Percentiles rank a stretch among this genome's conserved stretches.
These are phyloP conservation scores for Austroboletus rostrupii DNA, from an alignment of 1,284 basidiomycete species.

Conservation along the genomic window DNA sequence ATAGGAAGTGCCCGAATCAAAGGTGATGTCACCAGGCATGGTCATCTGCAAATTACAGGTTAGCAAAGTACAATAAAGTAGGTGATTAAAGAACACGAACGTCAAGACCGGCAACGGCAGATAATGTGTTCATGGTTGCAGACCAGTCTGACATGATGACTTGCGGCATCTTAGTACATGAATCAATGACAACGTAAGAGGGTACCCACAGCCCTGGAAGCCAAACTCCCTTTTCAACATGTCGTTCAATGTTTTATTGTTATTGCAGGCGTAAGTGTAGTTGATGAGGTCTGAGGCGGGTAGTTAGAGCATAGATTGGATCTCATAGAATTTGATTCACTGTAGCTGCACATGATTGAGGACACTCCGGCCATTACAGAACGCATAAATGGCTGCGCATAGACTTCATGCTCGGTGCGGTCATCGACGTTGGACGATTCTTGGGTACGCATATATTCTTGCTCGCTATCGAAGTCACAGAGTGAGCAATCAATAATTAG, in stretches of 20 bases:
- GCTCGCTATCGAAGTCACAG: conserved; percentile 37
- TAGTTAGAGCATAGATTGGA: conserved; percentile 5
- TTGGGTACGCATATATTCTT: conserved; percentile 36
- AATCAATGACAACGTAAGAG: background rate
- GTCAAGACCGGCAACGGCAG: conserved; percentile 46
- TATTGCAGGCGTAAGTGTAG: conserved; percentile 51
- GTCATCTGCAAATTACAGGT: conserved; percentile 28
- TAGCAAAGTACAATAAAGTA: background rate
- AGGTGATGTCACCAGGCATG: conserved; percentile 40
- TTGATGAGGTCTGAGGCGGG: conserved; percentile 36
- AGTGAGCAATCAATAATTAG: background rate
- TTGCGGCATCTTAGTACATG: conserved; percentile 5
- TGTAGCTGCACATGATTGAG: conserved; percentile 74
- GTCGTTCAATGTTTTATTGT: conserved; percentile 50
- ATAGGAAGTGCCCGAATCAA: conserved; percentile 32
- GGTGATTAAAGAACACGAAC: conserved; percentile 16
- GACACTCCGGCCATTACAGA: conserved; percentile 53
- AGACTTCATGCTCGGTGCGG: conserved; percentile 59
- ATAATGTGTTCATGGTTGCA: conserved; percentile 36
- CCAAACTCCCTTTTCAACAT: conserved; percentile 57
- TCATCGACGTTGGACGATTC: conserved; percentile 59
- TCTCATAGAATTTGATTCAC: conserved; percentile 30
- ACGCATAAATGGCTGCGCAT: conserved; percentile 54
- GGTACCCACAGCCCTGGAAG: conserved; percentile 48
- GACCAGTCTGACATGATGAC: conserved; percentile 40